A percentile compares a stretch with the other conserved stretches of the same genome.
Conservation (phyloP, 495 filamentous ascomycete genomes). For the Podospora tetraspora region DNA sequence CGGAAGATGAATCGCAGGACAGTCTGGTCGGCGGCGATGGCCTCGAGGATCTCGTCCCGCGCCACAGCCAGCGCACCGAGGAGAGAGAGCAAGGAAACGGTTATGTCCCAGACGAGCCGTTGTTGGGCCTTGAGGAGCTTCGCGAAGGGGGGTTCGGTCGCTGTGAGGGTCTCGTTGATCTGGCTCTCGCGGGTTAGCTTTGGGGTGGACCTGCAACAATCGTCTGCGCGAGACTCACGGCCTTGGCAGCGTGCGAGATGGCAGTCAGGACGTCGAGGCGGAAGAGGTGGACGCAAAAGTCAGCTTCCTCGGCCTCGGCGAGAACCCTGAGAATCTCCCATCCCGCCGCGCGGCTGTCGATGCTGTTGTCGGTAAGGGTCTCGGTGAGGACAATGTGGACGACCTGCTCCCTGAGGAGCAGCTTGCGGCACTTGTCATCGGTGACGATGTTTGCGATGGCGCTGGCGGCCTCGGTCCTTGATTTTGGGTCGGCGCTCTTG, state of each 20-base stretch:
- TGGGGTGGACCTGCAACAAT: neutral
- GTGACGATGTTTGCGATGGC: constrained; percentile 56
- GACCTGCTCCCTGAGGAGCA: constrained; percentile 56
- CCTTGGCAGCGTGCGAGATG: constrained; percentile 44
- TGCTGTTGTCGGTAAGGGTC: constrained; percentile 51
- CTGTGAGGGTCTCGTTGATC: constrained; percentile 41
- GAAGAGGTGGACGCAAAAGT: constrained; percentile 58
- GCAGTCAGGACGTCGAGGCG: constrained; percentile 53
- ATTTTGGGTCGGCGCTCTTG: constrained; percentile 49
- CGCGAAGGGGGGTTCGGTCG: constrained; percentile 32
- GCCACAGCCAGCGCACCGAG: constrained; percentile 45
- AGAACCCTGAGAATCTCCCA: constrained; percentile 58
- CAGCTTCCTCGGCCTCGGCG: constrained; percentile 52
- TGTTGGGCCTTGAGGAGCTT: constrained; percentile 47
- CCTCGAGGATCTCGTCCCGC: constrained; percentile 49
- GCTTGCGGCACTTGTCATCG: constrained; percentile 51
- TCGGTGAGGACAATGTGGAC: constrained; percentile 56
- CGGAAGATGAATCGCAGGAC: constrained; percentile 49
- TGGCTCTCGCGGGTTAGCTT: constrained; percentile 17
- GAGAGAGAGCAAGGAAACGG: constrained; percentile 41
- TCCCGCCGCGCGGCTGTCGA: constrained; percentile 53
- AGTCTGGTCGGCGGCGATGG: constrained; percentile 40
- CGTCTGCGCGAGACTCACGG: constrained; percentile 34
- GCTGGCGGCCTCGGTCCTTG: constrained; percentile 46
- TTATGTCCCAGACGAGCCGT: constrained; percentile 44